phyloP scores from a whole-genome alignment of 2,329 filamentous ascomycete genomes.

The Balansia obtecta region DNA sequence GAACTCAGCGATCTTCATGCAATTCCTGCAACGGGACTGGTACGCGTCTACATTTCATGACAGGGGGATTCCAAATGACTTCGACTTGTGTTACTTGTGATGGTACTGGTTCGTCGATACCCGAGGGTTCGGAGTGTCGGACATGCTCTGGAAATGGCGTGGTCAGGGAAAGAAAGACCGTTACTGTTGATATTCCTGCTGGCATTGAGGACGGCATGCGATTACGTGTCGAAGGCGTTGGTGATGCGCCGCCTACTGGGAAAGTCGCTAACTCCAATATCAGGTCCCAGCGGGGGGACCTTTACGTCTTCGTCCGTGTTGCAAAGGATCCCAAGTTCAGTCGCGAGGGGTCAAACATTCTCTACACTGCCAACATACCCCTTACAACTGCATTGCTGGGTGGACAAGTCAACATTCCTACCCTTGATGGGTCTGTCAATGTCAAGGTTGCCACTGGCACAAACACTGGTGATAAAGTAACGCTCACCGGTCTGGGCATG shows the following conservation, averaged over 20 bases:
- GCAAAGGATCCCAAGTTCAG: slow-evolving; percentile 84
- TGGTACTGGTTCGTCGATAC: slow-evolving; percentile 64
- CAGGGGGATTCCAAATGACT: slow-evolving; percentile 91
- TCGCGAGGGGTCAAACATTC: slow-evolving; percentile 74
- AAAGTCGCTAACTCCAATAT: slow-evolving; percentile 49
- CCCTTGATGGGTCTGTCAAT: slow-evolving; percentile 79
- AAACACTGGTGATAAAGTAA: slow-evolving; percentile 83
- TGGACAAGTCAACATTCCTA: slow-evolving; percentile 81
- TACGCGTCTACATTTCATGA: slow-evolving; percentile 75
- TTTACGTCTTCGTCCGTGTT: slow-evolving; percentile 84
- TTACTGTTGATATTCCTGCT: slow-evolving; percentile 83
- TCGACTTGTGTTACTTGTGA: slow-evolving; percentile 75
- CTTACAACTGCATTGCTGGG: slow-evolving; percentile 87
- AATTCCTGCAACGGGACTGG: slow-evolving; percentile 77
- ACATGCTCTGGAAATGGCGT: slow-evolving; percentile 76
- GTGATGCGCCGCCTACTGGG: slow-evolving; percentile 73
- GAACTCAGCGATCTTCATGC: slow-evolving; percentile 61
- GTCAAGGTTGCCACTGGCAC: slow-evolving; percentile 88
- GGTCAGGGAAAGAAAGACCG: slow-evolving; percentile 66
- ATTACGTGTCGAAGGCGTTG: slow-evolving; percentile 70
- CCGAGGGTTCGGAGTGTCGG: slow-evolving; percentile 68
- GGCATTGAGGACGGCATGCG: slow-evolving; percentile 97
- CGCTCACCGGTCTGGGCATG: slow-evolving; percentile 86
- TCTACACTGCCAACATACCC: slow-evolving; percentile 84
- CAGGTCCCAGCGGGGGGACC: slow-evolving; percentile 65